Conservation (phyloP, 352 stramenopile genomes). For the Elongisporangium senticosum region DNA sequence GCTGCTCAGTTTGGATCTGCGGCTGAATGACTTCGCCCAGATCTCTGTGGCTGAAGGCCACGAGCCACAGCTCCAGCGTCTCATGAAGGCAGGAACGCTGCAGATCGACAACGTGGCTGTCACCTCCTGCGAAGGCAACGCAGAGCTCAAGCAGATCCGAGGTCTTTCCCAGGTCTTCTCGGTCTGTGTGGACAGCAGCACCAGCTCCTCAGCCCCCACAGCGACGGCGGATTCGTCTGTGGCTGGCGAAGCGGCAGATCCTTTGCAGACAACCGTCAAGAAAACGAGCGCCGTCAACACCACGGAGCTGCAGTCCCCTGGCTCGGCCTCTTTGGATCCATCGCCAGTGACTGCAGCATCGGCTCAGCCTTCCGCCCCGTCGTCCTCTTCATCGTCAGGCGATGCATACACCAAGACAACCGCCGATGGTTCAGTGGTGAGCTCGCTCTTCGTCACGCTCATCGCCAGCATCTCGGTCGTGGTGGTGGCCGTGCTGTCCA, state of each 20-base stretch:
- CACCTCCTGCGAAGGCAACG: conserved; percentile 2
- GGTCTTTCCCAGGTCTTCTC: conserved; percentile 20
- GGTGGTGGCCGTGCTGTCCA: conserved; percentile 10
- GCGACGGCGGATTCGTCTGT: not conserved
- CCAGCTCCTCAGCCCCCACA: not conserved
- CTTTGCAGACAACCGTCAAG: not conserved
- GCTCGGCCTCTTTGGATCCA: not conserved
- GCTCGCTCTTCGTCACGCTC: conserved; percentile 1
- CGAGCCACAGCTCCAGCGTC: conserved; percentile 18
- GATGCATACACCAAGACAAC: conserved; percentile 2
- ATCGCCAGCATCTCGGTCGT: conserved; percentile 18
- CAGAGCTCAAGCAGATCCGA: conserved; percentile 8
- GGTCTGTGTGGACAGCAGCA: conserved; percentile 13
- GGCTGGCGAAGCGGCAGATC: not conserved
- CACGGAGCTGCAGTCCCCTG: not conserved
- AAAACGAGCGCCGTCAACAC: not conserved
- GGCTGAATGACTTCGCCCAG: conserved; percentile 25
- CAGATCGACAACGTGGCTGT: conserved; percentile 23
- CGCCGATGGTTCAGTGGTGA: not conserved
- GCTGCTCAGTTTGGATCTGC: conserved; percentile 31
- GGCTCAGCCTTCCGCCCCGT: not conserved
- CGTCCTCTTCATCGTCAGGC: not conserved
- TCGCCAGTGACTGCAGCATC: not conserved
- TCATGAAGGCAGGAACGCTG: conserved; percentile 26
- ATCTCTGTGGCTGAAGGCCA: conserved; percentile 26